These are phyloP conservation scores for Solanum commersonii DNA, from an alignment of 257 asterid species.

Conservation along the genomic window DNA sequence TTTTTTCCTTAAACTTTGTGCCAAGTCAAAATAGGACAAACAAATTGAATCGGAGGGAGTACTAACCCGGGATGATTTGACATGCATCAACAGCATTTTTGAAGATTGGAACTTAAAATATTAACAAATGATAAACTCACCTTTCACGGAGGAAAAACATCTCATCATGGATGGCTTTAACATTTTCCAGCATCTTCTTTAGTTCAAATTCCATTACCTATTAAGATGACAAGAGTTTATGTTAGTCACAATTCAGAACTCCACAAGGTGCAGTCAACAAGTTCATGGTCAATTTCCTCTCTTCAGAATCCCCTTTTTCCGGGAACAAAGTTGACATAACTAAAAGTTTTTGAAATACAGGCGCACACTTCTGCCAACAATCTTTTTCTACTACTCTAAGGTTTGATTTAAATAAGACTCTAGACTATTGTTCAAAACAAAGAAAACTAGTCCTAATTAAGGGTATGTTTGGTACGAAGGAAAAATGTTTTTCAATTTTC, in stretches of 20 bases:
- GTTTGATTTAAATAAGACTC: neutral
- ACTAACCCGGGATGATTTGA: neutral
- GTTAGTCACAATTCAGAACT: neutral
- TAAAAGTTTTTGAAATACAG: neutral
- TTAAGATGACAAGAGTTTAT: neutral
- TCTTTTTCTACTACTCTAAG: neutral
- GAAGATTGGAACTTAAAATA: neutral
- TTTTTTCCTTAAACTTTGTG: neutral
- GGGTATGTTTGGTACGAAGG: too few relatives aligned
- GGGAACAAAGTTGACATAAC: neutral
- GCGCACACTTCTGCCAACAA: neutral
- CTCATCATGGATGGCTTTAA: slow-evolving; percentile 73
- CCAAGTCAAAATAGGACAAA: neutral
- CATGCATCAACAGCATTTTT: neutral
- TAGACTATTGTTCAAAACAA: neutral
- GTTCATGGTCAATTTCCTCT: neutral
- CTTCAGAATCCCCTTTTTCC: neutral
- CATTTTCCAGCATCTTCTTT: slow-evolving; percentile 59
- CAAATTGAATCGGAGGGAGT: neutral
- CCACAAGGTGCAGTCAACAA: neutral
- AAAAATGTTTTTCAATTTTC: too few relatives aligned
- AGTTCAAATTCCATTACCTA: slow-evolving; percentile 74
- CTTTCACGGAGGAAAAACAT: slow-evolving; percentile 79
- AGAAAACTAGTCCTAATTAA: neutral
- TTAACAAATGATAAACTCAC: slow-evolving; percentile 11